Conservation (phyloP, 2,329 filamentous ascomycete species). For the Aureobasidium sp. region DNA sequence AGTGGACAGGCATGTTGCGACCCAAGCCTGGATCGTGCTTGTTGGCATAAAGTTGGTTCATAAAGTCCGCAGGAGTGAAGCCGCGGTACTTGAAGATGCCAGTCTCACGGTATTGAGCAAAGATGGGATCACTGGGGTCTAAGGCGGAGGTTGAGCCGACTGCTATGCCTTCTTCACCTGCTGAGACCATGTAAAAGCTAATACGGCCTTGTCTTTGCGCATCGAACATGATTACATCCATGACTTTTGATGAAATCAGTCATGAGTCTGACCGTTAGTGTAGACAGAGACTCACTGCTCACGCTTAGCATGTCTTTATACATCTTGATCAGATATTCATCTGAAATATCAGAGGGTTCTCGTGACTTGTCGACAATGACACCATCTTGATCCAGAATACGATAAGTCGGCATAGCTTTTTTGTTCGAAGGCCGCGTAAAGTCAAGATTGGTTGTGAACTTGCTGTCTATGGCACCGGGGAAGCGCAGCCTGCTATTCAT, state of each 20-base stretch:
- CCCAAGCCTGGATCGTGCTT: constrained; percentile 70
- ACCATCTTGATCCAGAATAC: constrained; percentile 84
- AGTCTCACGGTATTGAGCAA: constrained; percentile 89
- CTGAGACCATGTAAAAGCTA: constrained; percentile 94
- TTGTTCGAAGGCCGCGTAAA: constrained; percentile 69
- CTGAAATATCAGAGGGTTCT: constrained; percentile 56
- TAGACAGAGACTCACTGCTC: not conserved
- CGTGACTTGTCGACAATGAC: constrained; percentile 68
- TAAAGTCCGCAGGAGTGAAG: constrained; percentile 80
- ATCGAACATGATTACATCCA: constrained; percentile 98
- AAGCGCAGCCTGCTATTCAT: constrained; percentile 53
- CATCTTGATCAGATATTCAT: constrained; percentile 53
- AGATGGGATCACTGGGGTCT: constrained; percentile 78
- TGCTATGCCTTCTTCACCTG: constrained; percentile 89
- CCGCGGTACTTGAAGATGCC: constrained; percentile 87
- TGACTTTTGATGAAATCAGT: constrained; percentile 48
- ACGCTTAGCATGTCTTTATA: constrained; percentile 58
- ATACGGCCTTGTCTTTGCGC: constrained; percentile 90
- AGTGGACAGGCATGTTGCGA: constrained; percentile 96
- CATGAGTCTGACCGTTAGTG: not conserved
- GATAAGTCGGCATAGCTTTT: constrained; percentile 80
- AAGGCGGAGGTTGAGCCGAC: constrained; percentile 82
- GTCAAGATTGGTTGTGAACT: constrained; percentile 72
- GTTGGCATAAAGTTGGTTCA: constrained; percentile 92
- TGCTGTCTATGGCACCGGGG: constrained; percentile 89